Percentiles rank a stretch among this genome's conserved stretches.
These are phyloP conservation scores for Diaporthe capsici DNA, from an alignment of 2,329 filamentous ascomycete genomes.

Conservation along the genomic window DNA sequence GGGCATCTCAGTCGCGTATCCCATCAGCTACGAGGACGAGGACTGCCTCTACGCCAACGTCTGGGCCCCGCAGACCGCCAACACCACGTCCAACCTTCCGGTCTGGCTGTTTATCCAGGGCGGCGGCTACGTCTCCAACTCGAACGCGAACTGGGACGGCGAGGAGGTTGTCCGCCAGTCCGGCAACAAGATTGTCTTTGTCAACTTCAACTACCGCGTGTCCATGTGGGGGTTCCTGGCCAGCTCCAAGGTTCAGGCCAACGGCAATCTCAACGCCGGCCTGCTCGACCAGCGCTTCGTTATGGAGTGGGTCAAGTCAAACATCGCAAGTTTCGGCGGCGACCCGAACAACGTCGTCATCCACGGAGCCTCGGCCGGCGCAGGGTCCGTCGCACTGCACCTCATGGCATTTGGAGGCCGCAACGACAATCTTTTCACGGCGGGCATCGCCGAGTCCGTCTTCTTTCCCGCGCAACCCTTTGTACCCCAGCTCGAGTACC, in stretches of 20 bases:
- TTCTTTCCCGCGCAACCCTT: conserved; percentile 65
- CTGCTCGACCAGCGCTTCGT: conserved; percentile 74
- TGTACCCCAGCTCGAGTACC: conserved; percentile 61
- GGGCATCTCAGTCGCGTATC: conserved; percentile 52
- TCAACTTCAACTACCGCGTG: conserved; percentile 75
- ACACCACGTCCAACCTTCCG: conserved; percentile 58
- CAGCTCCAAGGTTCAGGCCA: conserved; percentile 65
- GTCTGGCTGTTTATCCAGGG: conserved; percentile 69
- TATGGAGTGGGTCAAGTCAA: conserved; percentile 72
- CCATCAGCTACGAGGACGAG: conserved; percentile 48
- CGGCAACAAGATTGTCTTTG: conserved; percentile 63
- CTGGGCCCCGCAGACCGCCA: conserved; percentile 58
- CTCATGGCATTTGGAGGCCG: conserved; percentile 62
- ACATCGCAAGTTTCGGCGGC: conserved; percentile 72
- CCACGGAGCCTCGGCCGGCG: conserved; percentile 73
- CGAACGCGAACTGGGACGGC: conserved; percentile 68
- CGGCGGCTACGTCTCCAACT: conserved; percentile 61
- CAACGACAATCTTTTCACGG: conserved; percentile 61
- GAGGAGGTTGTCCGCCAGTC: conserved; percentile 61
- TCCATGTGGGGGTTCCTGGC: conserved; percentile 75
- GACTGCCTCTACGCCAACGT: conserved; percentile 63
- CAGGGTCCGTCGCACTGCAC: conserved; percentile 68
- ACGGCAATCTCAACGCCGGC: conserved; percentile 74
- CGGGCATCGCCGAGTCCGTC: conserved; percentile 61
- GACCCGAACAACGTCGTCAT: conserved; percentile 72